Conservation (phyloP, 129 eudicot species). For the Deinandra increscens region DNA sequence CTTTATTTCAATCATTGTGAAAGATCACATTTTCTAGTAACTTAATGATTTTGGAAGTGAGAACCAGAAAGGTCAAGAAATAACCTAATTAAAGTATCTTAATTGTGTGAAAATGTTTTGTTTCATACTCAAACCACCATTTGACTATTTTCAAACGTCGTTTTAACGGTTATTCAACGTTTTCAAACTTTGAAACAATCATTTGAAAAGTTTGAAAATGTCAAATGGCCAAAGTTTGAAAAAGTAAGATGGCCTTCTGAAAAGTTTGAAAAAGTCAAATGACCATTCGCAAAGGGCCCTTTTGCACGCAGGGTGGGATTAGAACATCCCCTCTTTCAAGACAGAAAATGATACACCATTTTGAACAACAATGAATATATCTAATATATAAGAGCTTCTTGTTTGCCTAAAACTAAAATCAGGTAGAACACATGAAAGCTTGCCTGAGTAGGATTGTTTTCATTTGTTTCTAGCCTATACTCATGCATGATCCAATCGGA, state of each 20-base stretch:
- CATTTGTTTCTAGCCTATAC: constrained; percentile 84
- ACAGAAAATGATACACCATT: constrained; percentile 8
- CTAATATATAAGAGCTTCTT: constrained; percentile 2
- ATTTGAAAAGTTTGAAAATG: too few relatives aligned
- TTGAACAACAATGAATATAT: too few relatives aligned
- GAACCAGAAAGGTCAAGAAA: constrained; percentile 1
- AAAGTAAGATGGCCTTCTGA: too few relatives aligned
- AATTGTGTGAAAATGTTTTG: constrained; percentile 6
- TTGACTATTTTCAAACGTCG: too few relatives aligned
- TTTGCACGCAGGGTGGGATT: too few relatives aligned
- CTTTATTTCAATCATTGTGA: not conserved
- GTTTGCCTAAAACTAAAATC: not conserved
- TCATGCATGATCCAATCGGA: constrained; percentile 95
- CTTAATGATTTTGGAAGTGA: constrained; percentile 1
- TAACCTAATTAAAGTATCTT: constrained; percentile 12
- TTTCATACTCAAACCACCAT: too few relatives aligned
- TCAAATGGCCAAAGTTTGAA: too few relatives aligned
- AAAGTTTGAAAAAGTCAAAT: too few relatives aligned
- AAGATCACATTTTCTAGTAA: not conserved
- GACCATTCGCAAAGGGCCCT: too few relatives aligned
- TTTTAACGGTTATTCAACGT: too few relatives aligned
- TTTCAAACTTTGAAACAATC: too few relatives aligned
- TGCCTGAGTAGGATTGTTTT: constrained; percentile 73
- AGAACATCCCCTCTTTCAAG: too few relatives aligned
- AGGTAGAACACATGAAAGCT: constrained; percentile 31